Conservation (phyloP, 768 basidiomycete species). For the Lentinula sp. region DNA sequence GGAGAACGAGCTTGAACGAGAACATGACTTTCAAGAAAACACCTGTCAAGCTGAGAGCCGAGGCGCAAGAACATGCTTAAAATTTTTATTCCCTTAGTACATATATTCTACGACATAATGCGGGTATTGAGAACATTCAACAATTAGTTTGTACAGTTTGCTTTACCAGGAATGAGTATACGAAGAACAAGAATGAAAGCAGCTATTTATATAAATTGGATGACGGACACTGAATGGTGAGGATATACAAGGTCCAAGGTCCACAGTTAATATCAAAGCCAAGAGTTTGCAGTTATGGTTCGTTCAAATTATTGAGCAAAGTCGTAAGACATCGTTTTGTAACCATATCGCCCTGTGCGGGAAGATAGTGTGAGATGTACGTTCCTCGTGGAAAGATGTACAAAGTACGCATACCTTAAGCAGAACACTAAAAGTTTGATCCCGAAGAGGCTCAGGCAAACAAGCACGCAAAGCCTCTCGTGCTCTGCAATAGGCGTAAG, state of each 20-base stretch:
- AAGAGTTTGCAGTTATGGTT: conserved; percentile 37
- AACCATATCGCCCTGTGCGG: conserved; percentile 87
- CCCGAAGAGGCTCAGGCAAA: conserved; percentile 89
- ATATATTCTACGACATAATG: not conserved
- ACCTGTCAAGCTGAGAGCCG: no score
- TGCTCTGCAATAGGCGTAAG: conserved; percentile 48
- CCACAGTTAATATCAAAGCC: conserved; percentile 7
- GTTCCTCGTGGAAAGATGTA: not conserved
- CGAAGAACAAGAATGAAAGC: not conserved
- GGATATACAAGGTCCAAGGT: not conserved
- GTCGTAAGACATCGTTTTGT: conserved; percentile 93
- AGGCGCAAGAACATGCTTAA: not conserved
- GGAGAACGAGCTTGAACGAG: no score
- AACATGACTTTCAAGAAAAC: no score
- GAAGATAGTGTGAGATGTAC: not conserved
- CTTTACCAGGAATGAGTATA: not conserved
- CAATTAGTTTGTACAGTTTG: conserved; percentile 8
- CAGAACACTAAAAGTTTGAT: conserved; percentile 86
- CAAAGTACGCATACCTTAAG: conserved; percentile 60
- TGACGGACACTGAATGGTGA: not conserved
- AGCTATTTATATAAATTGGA: not conserved
- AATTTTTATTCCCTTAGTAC: not conserved
- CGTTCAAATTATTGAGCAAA: conserved; percentile 81
- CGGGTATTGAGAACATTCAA: not conserved
- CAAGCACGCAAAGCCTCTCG: conserved; percentile 94